A percentile compares a stretch with the other conserved stretches of the same genome.
Conservation (phyloP, 495 filamentous ascomycete species). For the Aspergillus affinis region DNA sequence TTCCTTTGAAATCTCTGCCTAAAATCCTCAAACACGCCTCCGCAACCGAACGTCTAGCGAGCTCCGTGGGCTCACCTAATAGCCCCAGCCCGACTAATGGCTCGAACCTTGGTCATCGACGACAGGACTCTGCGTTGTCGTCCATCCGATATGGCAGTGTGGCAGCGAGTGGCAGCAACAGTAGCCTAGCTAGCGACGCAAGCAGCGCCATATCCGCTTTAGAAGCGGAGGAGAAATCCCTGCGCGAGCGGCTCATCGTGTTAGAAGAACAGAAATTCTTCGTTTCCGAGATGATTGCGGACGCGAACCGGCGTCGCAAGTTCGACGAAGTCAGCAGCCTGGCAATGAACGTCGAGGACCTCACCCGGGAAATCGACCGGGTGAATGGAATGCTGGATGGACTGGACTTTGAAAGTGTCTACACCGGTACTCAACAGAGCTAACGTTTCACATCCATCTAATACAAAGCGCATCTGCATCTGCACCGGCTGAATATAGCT, state of each 20-base stretch:
- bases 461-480: constrained; percentile 1
- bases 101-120: constrained; percentile 35
- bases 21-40: constrained; percentile 73
- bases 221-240: constrained; percentile 82
- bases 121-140: constrained; percentile 51
- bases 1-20: constrained; percentile 84
- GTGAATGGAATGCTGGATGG: constrained; percentile 53
- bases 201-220: constrained; percentile 67
- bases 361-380: constrained; percentile 77
- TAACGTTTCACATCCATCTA: constrained; percentile 1
- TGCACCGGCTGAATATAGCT: neutral
- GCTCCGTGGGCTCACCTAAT: constrained; percentile 30
- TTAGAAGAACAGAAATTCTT: constrained; percentile 94
- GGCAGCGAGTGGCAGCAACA: constrained; percentile 52
- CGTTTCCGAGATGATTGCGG: constrained; percentile 82
- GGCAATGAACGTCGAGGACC: constrained; percentile 77
- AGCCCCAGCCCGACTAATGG: constrained; percentile 30
- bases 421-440: constrained; percentile 32
- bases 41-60: constrained; percentile 39
- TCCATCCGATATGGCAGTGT: constrained; percentile 56
- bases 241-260: constrained; percentile 81
- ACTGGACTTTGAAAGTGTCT: constrained; percentile 53
- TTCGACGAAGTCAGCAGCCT: constrained; percentile 89
- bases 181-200: constrained; percentile 59
- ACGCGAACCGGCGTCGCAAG: constrained; percentile 74